These are phyloP conservation scores for Ilyonectria robusta DNA, from an alignment of 2,329 filamentous ascomycete species.

Conservation along the genomic window DNA sequence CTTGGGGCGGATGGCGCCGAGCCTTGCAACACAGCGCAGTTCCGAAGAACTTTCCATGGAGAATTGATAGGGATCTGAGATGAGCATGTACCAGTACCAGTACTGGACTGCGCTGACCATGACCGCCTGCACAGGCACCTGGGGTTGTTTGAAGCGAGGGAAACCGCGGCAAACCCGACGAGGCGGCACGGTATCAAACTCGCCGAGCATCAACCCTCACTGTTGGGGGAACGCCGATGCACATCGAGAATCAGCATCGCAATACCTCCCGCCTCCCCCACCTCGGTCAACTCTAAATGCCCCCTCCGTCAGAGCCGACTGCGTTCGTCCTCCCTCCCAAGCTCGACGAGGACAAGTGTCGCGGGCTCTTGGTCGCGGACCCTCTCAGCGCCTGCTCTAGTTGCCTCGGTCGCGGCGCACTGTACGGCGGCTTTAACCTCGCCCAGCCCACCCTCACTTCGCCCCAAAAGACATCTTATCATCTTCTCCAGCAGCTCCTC, in stretches of 20 bases:
- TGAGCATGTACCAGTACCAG: constrained; percentile 8
- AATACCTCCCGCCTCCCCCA: constrained; percentile 1
- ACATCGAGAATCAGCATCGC: not conserved
- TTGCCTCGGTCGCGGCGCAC: constrained; percentile 40
- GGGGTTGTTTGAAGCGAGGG: not conserved
- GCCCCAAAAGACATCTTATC: constrained; percentile 49
- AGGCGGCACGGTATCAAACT: not conserved
- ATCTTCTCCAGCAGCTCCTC: constrained; percentile 45
- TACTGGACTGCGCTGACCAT: constrained; percentile 28
- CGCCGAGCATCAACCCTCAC: constrained; percentile 1
- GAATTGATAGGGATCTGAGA: constrained; percentile 19
- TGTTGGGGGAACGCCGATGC: not conserved
- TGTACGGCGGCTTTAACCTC: constrained; percentile 45
- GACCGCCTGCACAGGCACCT: constrained; percentile 16
- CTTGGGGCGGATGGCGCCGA: constrained; percentile 25
- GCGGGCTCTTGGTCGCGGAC: constrained; percentile 5
- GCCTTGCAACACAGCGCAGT: constrained; percentile 18
- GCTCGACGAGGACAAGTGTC: constrained; percentile 20
- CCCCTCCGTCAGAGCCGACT: constrained; percentile 6
- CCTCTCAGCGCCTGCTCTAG: constrained; percentile 11
- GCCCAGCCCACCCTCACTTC: constrained; percentile 47
- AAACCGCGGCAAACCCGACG: constrained; percentile 1
- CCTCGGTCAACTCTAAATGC: constrained; percentile 26
- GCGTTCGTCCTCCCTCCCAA: constrained; percentile 14
- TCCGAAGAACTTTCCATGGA: not conserved